A percentile compares a stretch with the other conserved stretches of the same genome.
These are phyloP conservation scores for Zygosaccharomyces bailii DNA, from an alignment of 805 yeast genomes.

Conservation along the genomic window DNA sequence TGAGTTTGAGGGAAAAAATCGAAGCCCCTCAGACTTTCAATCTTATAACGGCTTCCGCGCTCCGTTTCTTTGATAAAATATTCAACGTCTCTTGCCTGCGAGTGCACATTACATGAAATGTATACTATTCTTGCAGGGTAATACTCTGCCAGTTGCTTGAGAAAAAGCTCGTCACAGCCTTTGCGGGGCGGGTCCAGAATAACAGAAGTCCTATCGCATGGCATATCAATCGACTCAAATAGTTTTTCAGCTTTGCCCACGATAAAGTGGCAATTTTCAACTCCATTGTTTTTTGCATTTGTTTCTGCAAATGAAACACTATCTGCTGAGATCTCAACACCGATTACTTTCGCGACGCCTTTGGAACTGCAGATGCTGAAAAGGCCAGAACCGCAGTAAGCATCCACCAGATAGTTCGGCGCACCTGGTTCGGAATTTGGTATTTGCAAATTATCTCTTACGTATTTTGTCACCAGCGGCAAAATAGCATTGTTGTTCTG, in stretches of 20 bases:
- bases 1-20: slow-evolving; percentile 96
- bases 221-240: slow-evolving; percentile 73
- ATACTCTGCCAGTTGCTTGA: slow-evolving; percentile 80
- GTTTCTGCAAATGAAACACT: slow-evolving; percentile 81
- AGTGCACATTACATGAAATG: slow-evolving; percentile 94
- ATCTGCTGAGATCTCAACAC: slow-evolving; percentile 91
- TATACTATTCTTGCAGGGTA: slow-evolving; percentile 87
- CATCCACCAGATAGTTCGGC: slow-evolving; percentile 78
- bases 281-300: slow-evolving; percentile 73
- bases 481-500: slow-evolving; percentile 92
- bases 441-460: slow-evolving; percentile 61
- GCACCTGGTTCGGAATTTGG: slow-evolving; percentile 41
- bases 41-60: slow-evolving; percentile 57
- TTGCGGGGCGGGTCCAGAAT: slow-evolving; percentile 96
- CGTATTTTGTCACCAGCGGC: slow-evolving; percentile 79
- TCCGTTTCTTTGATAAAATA: slow-evolving; percentile 68
- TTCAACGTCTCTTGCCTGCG: slow-evolving; percentile 92
- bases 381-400: slow-evolving; percentile 94
- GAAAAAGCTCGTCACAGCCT: slow-evolving; percentile 87
- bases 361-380: slow-evolving; percentile 83
- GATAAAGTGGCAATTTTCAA: slow-evolving; percentile 76
- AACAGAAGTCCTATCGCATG: slow-evolving; percentile 74
- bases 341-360: slow-evolving; percentile 80
- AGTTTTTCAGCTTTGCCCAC: slow-evolving; percentile 91
- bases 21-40: slow-evolving; percentile 87